Percentiles rank a stretch among this genome's conserved stretches.
These are phyloP conservation scores for Cyclostephanos tholiformis DNA, from an alignment of 108 stramenopile species.

Conservation along the genomic window DNA sequence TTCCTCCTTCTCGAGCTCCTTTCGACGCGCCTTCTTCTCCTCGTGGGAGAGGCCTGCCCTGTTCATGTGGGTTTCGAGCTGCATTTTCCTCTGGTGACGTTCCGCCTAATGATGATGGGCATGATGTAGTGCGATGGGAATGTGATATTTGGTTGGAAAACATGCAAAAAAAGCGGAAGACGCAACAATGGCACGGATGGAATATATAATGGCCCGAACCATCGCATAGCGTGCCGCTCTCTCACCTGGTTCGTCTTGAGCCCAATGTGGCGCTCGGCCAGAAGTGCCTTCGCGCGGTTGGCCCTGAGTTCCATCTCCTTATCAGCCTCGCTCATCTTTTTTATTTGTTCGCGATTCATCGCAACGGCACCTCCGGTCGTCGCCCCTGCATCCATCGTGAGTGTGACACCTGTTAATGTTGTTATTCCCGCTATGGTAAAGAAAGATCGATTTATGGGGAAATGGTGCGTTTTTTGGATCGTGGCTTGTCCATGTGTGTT, in stretches of 20 bases:
- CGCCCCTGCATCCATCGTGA: neutral
- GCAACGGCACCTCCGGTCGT: neutral
- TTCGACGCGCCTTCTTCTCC: constrained; percentile 76
- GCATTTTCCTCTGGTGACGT: constrained; percentile 76
- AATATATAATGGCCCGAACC: neutral
- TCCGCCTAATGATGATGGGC: constrained; percentile 57
- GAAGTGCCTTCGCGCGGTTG: constrained; percentile 85
- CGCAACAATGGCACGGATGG: neutral
- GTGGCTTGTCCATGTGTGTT: no score
- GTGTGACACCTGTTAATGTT: no score
- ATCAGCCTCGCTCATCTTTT: constrained; percentile 83
- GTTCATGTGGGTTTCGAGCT: constrained; percentile 83
- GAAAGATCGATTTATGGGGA: no score
- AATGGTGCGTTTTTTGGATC: no score
- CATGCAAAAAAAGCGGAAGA: neutral
- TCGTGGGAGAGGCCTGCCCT: constrained; percentile 76
- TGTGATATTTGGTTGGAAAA: neutral
- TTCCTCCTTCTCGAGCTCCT: constrained; percentile 82
- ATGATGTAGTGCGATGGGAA: neutral
- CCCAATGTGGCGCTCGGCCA: constrained; percentile 79
- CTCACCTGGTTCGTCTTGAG: constrained; percentile 79
- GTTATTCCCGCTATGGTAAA: no score
- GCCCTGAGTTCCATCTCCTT: constrained; percentile 91
- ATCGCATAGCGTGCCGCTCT: neutral
- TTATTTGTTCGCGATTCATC: constrained; percentile 35